phyloP scores from a whole-genome alignment of 2,329 filamentous ascomycete genomes.

The Pyrenochaeta sp. region DNA sequence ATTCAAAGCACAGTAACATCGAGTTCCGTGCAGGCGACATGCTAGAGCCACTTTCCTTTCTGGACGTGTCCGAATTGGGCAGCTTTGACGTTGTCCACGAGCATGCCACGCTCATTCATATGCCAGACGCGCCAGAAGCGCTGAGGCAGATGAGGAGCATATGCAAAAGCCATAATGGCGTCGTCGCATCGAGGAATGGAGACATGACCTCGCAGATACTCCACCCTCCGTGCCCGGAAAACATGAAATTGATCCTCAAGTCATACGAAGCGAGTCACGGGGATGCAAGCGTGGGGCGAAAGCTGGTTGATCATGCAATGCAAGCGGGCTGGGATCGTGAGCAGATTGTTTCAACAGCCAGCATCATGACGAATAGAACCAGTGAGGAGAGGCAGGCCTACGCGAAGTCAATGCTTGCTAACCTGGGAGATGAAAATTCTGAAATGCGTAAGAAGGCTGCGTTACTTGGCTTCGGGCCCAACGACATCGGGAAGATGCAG shows the following conservation, averaged over 20 bases:
- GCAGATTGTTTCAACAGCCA: background rate
- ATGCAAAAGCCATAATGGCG: background rate
- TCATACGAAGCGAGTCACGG: background rate
- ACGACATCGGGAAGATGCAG: background rate
- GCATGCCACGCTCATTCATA: background rate
- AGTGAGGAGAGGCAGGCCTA: background rate
- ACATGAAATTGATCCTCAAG: background rate
- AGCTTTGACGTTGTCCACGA: background rate
- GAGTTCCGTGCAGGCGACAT: slow-evolving; percentile 1
- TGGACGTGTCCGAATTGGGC: background rate
- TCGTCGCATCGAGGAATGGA: background rate
- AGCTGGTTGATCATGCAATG: background rate
- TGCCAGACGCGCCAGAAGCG: background rate
- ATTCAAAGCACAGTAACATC: background rate
- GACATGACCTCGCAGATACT: background rate
- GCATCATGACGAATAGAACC: background rate
- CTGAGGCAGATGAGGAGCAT: background rate
- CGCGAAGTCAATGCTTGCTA: background rate
- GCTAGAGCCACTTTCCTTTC: background rate
- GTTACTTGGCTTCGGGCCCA: background rate
- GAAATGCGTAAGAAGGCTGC: background rate
- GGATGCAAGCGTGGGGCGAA: background rate
- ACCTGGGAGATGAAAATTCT: background rate
- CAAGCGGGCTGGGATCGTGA: background rate
- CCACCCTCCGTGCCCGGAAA: background rate